Evolutionary conservation across 2,329 filamentous ascomycete genomes (phyloP), one percentile per base, ranked within the genome.

Genomic region (Coccinonectria pachysandricola): DNA sequence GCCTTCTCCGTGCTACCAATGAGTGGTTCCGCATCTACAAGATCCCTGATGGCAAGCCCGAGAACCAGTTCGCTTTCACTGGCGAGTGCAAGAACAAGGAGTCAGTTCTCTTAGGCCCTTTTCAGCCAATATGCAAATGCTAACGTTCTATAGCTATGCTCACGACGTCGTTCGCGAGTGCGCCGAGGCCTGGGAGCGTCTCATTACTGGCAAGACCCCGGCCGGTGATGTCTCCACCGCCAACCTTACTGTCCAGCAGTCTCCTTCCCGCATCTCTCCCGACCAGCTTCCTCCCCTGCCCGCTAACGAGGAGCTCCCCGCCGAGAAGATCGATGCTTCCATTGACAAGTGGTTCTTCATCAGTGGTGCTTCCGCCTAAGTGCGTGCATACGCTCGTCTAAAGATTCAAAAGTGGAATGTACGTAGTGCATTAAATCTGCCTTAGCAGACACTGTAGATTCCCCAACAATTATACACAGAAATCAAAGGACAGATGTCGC

Each of bases 321-420:
- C 91, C 35, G 88, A 79, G 42, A 87, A 88, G 53, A 94, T 98
- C 49, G 91, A 98, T 56, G 73, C 76, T 56, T 92, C 79, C 62
- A 94, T 96, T 55, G 91, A 98, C 76, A 98, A 98, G 78, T 98
- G 91, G 91, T 98, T 98, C 81, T 98, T 96, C 77, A 98, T 98
- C 64, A 94, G 86, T 59, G 91, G 91, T 62, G 91, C 91, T 54
- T 84, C 86, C 48, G 70, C 79, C 49, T 88, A 82, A 65, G 48
- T 32, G 38, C 24, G 23, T 24, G 13, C 33, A 35, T 15, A 35
- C 28, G 28, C 31, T 28, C 22, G 37, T 31, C 19, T 8, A 23
- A 5, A 19, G 24, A 26, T 23, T 35, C 32, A 34, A 32, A 37
- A 37, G 19, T 24, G 26, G 24, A 27, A 29, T n/a, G n/a, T n/a